Evolutionary conservation across 768 basidiomycete species (phyloP).

Genomic region (Panus rudis): DNA sequence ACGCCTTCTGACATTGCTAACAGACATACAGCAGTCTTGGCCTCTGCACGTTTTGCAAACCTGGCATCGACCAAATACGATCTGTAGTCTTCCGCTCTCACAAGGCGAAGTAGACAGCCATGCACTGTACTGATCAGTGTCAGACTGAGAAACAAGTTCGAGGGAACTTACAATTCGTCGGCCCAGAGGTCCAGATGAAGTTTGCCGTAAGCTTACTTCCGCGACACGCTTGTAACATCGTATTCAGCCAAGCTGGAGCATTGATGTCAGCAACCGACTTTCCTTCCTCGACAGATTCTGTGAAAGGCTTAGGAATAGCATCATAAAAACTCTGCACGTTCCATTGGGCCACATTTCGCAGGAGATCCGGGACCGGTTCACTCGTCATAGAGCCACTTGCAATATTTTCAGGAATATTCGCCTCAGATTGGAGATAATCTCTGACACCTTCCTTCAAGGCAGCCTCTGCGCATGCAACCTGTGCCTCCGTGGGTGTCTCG

Average conservation of each 20-base stretch:
- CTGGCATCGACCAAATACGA: constrained; percentile 60
- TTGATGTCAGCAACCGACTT: constrained; percentile 45
- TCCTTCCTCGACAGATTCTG: constrained; percentile 42
- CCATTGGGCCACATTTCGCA: constrained; percentile 18
- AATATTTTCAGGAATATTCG: constrained; percentile 7
- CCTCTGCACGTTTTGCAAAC: constrained; percentile 55
- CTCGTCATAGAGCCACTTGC: background rate
- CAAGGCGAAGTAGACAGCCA: constrained; percentile 56
- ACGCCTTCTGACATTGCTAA: constrained; percentile 59
- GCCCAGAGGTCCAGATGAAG: constrained; percentile 40
- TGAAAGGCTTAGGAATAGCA: constrained; percentile 58
- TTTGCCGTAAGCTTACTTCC: constrained; percentile 38
- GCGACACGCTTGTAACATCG: constrained; percentile 41
- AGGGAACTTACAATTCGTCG: constrained; percentile 35
- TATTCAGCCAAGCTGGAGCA: constrained; percentile 47
- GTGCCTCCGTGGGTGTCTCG: constrained; percentile 37
- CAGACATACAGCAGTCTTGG: constrained; percentile 62
- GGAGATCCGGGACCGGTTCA: constrained; percentile 4
- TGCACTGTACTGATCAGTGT: constrained; percentile 34
- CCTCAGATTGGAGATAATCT: constrained; percentile 43
- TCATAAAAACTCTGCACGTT: constrained; percentile 56
- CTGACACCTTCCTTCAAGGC: constrained; percentile 49
- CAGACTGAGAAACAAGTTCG: constrained; percentile 1
- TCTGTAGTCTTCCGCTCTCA: constrained; percentile 41
- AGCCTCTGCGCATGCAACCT: constrained; percentile 42